Base-by-base conservation (phyloP, 2,329 filamentous ascomycete species). In the Ophiostoma perfectum region DNA sequence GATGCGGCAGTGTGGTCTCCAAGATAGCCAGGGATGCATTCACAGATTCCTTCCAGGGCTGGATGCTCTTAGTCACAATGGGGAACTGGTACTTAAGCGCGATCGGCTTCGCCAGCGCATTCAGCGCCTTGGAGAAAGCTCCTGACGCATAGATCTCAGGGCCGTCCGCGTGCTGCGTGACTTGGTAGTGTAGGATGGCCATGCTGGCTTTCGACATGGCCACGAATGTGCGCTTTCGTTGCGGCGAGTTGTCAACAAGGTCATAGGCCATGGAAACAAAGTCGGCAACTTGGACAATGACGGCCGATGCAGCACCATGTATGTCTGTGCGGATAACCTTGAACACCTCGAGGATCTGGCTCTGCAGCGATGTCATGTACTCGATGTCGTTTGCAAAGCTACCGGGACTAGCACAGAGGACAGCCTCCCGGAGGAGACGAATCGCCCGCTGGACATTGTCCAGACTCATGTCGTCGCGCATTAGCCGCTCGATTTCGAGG, bases 131-230 rank as follows among this genome's bases (percentile, higher is more conserved):
- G 1, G 85, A 78, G 38, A 96, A 82, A 0, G 91, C 87, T 0
- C 87, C 87, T 62, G 87, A 88, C 1, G 80, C 80, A 74, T 93
- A 93, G 0, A 96, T 86, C 47, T 90, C 86, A n/a, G 80, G 75
- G 38, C 90, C 86, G 0, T 79, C 77, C 0, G 86, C 83, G 71
- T 91, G 87, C 16, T 81, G 78, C 4, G 86, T 77, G 3, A 90
- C 80, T 2, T 92, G 78, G 0, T 78, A 79, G 71, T 90, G 83
- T 1, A 96, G 78, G 63, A 92, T 84, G 2, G 83, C 80, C 84
- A 97, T 95, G 69, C 90, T 88, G 27, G 86, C 86, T 77, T 95
- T 96, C 0, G 93, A 92, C 75, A 98, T 86, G 45, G 95, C 94
- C 68, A 99, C 88, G 75, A 93, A 98, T 0, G 92, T 96, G 6